A percentile compares a stretch with the other conserved stretches of the same genome.
Conservation (phyloP, 306 rosid species). For the Acacia melanoxylon region DNA sequence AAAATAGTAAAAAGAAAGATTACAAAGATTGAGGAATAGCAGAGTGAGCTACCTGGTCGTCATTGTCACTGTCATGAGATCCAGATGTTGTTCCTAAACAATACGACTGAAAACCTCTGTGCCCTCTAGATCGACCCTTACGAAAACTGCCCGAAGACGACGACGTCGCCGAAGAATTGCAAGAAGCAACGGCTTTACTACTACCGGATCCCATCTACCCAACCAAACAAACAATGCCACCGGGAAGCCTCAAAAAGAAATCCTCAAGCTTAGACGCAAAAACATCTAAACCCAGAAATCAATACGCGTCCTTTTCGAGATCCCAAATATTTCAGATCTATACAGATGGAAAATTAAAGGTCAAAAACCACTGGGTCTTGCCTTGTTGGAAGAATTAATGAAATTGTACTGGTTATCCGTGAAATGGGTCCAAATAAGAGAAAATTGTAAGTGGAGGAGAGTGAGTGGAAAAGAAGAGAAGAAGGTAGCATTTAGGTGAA, state of each 20-base stretch:
- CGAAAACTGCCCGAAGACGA: slow-evolving; percentile 46
- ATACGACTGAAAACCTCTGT: slow-evolving; percentile 60
- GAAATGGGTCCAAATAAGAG: slow-evolving; percentile 25
- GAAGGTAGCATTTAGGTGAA: slow-evolving; percentile 31
- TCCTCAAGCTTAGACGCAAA: background rate
- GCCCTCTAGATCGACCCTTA: slow-evolving; percentile 58
- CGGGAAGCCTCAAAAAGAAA: background rate
- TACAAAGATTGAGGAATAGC: slow-evolving; percentile 5
- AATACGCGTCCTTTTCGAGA: slow-evolving; percentile 38
- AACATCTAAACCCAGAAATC: slow-evolving; percentile 38
- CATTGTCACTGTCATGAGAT: slow-evolving; percentile 73
- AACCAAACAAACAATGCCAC: slow-evolving; percentile 8
- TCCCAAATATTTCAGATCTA: slow-evolving; percentile 45
- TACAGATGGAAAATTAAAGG: slow-evolving; percentile 3
- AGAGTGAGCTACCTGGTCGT: slow-evolving; percentile 53
- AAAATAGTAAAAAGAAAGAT: background rate
- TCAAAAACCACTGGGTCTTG: slow-evolving; percentile 15
- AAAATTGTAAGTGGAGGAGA: background rate
- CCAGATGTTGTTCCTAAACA: slow-evolving; percentile 78
- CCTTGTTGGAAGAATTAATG: slow-evolving; percentile 13
- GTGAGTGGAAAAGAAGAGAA: slow-evolving; percentile 5
- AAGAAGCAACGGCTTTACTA: slow-evolving; percentile 58
- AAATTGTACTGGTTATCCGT: slow-evolving; percentile 1
- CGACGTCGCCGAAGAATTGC: slow-evolving; percentile 39
- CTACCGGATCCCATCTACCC: slow-evolving; percentile 77